These are phyloP conservation scores for Saccharomycopsis fodiens DNA, from an alignment of 805 yeast species.

Conservation along the genomic window DNA sequence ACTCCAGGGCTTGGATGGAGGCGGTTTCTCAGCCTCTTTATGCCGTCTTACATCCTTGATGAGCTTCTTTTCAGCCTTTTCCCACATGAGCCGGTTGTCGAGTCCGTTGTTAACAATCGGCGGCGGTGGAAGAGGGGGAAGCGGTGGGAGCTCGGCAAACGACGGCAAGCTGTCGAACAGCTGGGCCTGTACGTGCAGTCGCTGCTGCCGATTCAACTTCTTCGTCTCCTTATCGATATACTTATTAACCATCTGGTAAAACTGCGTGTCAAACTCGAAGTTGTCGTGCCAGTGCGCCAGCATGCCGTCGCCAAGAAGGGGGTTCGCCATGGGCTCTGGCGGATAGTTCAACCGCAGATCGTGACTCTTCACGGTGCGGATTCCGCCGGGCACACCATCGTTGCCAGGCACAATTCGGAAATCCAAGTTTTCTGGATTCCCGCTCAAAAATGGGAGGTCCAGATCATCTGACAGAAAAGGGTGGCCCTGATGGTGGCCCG, in stretches of 20 bases:
- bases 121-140: not conserved
- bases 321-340: slow-evolving; percentile 13
- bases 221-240: not conserved
- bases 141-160: not conserved
- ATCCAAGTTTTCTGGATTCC: no score
- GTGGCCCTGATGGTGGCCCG: no score
- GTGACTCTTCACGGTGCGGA: no score
- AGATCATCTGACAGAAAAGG: no score
- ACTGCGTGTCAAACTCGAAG: not conserved
- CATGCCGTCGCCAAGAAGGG: not conserved
- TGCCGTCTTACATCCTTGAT: no score
- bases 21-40: no score
- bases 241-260: not conserved
- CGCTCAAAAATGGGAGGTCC: no score
- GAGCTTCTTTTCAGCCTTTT: not conserved
- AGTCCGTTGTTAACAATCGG: not conserved
- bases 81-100: not conserved
- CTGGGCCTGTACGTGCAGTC: no score
- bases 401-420: no score
- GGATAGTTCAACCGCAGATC: not conserved
- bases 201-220: not conserved
- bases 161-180: not conserved
- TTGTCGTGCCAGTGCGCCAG: not conserved
- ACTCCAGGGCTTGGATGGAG: not conserved
- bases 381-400: no score